Percentiles rank a stretch among this genome's conserved stretches.
Conservation (phyloP, 2,329 filamentous ascomycete genomes). For the Epichloe sylvatica region DNA sequence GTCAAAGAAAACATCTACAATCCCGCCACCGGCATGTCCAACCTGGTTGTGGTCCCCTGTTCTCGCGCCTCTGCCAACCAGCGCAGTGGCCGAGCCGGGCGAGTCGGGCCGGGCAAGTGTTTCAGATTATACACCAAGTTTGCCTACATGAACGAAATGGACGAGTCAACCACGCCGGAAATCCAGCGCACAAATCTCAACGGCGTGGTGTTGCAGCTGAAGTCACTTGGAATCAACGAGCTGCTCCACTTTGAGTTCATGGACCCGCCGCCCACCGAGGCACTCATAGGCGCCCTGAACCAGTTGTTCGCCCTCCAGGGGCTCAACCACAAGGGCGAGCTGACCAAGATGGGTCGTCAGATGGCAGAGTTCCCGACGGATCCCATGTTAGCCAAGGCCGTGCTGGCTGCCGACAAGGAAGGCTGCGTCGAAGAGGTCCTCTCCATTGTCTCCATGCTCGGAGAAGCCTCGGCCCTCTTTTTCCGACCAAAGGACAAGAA, state of each 20-base stretch:
- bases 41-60: constrained; percentile 78
- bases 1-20: constrained; percentile 95
- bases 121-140: constrained; percentile 90
- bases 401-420: constrained; percentile 77
- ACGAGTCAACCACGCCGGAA: constrained; percentile 82
- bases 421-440: constrained; percentile 90
- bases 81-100: constrained; percentile 79
- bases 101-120: constrained; percentile 83
- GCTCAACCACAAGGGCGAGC: constrained; percentile 72
- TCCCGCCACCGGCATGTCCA: constrained; percentile 81
- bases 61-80: constrained; percentile 89
- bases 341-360: constrained; percentile 82
- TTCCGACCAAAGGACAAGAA: constrained; percentile 96
- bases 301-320: constrained; percentile 83
- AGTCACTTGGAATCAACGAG: constrained; percentile 83
- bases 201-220: constrained; percentile 69
- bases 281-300: constrained; percentile 77
- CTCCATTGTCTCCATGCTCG: constrained; percentile 86
- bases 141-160: constrained; percentile 88
- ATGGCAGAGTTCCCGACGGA: constrained; percentile 94
- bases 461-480: constrained; percentile 78
- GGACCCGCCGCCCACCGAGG: constrained; percentile 81
- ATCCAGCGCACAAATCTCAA: constrained; percentile 86
- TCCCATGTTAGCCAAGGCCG: constrained; percentile 77
- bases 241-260: constrained; percentile 92